phyloP scores from a whole-genome alignment of 805 yeast species.

The Spathaspora sp. region DNA sequence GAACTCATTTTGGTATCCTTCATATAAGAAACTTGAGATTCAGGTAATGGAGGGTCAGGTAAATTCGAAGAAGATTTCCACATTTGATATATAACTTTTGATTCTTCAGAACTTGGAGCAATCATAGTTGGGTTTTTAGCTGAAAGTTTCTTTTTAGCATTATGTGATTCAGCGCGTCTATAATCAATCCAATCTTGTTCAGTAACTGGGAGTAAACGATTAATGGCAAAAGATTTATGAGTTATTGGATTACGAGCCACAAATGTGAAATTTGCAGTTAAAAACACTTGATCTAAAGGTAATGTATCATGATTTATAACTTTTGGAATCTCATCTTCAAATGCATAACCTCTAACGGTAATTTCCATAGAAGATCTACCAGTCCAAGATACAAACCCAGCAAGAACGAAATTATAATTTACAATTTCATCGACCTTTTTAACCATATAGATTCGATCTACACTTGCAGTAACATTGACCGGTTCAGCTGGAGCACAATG shows the following conservation, averaged over 20 bases:
- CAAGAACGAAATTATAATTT: constrained; percentile 71
- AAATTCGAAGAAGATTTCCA: constrained; percentile 47
- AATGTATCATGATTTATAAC: constrained; percentile 55
- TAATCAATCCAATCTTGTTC: constrained; percentile 80
- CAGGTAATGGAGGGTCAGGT: constrained; percentile 42
- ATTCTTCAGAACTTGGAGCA: constrained; percentile 67
- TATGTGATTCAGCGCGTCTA: constrained; percentile 85
- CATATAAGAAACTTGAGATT: constrained; percentile 60
- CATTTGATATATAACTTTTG: constrained; percentile 69
- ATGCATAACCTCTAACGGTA: constrained; percentile 82
- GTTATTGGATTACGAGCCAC: constrained; percentile 94
- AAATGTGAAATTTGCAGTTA: constrained; percentile 90
- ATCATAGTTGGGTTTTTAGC: constrained; percentile 62
- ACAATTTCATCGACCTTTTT: constrained; percentile 77
- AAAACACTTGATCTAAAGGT: constrained; percentile 64
- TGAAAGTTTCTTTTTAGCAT: constrained; percentile 76
- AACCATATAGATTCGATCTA: constrained; percentile 84
- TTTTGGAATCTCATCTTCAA: constrained; percentile 51
- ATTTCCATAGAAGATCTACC: constrained; percentile 96
- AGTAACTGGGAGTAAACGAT: constrained; percentile 69
- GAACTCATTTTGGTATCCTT: constrained; percentile 66
- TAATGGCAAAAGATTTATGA: constrained; percentile 85
- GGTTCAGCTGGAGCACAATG: constrained; percentile 97
- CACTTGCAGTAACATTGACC: constrained; percentile 92
- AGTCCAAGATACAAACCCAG: constrained; percentile 93